Evolutionary conservation across 129 eudicot genomes (phyloP).

Genomic region (Centaurea solstitialis): DNA sequence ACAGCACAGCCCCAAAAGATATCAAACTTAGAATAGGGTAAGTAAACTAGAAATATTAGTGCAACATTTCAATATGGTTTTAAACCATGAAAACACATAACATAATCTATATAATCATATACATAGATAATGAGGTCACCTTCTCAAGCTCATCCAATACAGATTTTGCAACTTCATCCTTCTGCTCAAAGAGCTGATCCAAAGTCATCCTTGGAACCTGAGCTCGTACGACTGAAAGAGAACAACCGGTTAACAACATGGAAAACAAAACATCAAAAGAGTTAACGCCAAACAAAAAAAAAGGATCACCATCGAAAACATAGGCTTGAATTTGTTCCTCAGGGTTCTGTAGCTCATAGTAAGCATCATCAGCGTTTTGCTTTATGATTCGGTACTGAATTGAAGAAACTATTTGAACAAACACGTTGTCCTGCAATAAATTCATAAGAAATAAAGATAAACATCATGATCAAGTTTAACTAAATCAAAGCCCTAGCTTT

Average conservation of each 20-base stretch:
- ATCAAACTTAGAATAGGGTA: neutral
- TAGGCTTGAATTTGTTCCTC: conserved; percentile 90
- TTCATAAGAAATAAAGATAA: neutral
- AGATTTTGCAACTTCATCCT: conserved; percentile 70
- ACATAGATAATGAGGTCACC: conserved; percentile 52
- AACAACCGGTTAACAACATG: neutral
- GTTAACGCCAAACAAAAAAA: too few species aligned
- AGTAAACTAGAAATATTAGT: neutral
- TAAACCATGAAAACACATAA: too few species aligned
- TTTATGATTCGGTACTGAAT: conserved; percentile 88
- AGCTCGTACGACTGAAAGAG: conserved; percentile 52
- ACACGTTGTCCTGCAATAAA: conserved; percentile 77
- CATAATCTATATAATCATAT: too few species aligned
- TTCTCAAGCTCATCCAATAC: conserved; percentile 83
- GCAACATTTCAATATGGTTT: neutral
- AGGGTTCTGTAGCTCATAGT: conserved; percentile 93
- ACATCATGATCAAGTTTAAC: neutral
- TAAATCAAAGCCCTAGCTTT: conserved; percentile 3
- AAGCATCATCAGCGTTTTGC: conserved; percentile 91
- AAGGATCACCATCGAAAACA: conserved; percentile 85
- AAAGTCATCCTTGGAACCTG: conserved; percentile 75
- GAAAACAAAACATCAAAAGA: neutral
- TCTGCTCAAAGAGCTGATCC: conserved; percentile 77
- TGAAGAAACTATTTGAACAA: conserved; percentile 86
- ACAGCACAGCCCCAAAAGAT: neutral